A percentile compares a stretch with the other conserved stretches of the same genome.
phyloP scores from a whole-genome alignment of 306 rosid genomes.

The Crotalaria pallida region DNA sequence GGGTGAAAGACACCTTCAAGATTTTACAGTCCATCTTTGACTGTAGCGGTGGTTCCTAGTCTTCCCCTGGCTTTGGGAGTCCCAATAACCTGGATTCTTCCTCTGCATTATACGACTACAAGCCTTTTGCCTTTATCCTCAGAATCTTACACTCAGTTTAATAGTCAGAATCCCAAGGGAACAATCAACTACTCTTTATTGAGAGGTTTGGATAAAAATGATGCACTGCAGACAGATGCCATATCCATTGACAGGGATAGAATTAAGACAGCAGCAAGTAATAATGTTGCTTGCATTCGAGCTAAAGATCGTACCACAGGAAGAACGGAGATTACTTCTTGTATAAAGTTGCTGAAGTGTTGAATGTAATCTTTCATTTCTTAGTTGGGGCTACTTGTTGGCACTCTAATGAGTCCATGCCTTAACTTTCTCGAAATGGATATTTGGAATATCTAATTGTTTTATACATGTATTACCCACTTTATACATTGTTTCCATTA shows the following conservation, averaged over 20 bases:
- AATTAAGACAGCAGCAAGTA: conserved; percentile 66
- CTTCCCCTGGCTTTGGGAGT: conserved; percentile 83
- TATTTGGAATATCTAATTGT: too few relatives aligned
- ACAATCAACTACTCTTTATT: conserved; percentile 60
- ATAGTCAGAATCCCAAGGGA: conserved; percentile 55
- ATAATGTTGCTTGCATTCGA: conserved; percentile 79
- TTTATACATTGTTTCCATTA: too few relatives aligned
- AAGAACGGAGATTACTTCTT: conserved; percentile 82
- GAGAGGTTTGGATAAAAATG: conserved; percentile 47
- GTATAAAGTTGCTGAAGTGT: conserved; percentile 85
- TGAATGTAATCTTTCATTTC: conserved; percentile 16
- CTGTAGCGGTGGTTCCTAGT: conserved; percentile 72
- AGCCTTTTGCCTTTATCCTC: conserved; percentile 58
- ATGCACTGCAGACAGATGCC: conserved; percentile 51
- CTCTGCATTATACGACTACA: conserved; percentile 73
- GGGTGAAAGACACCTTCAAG: conserved; percentile 38
- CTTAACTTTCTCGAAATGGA: too few relatives aligned
- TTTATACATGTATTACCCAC: too few relatives aligned
- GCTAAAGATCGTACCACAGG: conserved; percentile 78
- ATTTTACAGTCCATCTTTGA: conserved; percentile 62
- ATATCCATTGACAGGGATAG: conserved; percentile 70
- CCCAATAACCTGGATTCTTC: conserved; percentile 92
- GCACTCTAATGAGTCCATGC: not conserved
- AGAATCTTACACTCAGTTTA: conserved; percentile 51
- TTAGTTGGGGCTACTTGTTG: conserved; percentile 13